Conservation (phyloP, 257 asterid species). For the Perilla frutescens region DNA sequence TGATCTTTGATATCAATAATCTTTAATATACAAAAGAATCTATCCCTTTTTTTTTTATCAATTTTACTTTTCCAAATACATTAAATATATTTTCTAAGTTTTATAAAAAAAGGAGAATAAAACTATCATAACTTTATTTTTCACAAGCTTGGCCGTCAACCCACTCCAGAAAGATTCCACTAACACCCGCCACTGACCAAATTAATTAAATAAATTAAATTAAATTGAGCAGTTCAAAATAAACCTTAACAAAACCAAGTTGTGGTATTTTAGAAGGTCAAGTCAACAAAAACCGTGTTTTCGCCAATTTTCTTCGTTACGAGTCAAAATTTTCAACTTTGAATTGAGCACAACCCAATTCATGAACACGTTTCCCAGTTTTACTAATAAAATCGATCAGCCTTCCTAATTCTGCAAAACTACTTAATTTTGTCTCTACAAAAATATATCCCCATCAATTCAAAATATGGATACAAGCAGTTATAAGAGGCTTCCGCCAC, state of each 20-base stretch:
- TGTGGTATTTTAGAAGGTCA: conserved; percentile 15
- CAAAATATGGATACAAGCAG: background rate
- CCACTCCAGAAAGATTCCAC: background rate
- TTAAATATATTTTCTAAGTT: background rate
- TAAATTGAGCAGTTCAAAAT: conserved; percentile 10
- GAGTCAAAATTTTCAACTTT: background rate
- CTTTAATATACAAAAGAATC: no score
- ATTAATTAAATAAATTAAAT: background rate
- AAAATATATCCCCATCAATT: no score
- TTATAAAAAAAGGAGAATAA: no score
- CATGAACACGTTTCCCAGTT: background rate
- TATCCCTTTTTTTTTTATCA: no score
- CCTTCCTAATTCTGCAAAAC: background rate
- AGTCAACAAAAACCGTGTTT: conserved; percentile 31
- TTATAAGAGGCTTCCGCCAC: conserved; percentile 35
- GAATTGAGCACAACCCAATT: no score
- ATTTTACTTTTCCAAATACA: no score
- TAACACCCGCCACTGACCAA: background rate
- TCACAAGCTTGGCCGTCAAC: background rate
- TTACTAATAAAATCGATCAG: background rate
- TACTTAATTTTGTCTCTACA: no score
- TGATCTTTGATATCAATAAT: no score
- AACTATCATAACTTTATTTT: no score
- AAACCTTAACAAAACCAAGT: background rate
- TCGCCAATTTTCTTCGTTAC: background rate